These are phyloP conservation scores for Sarocladium strictum DNA, from an alignment of 2,329 filamentous ascomycete species.

Conservation along the genomic window DNA sequence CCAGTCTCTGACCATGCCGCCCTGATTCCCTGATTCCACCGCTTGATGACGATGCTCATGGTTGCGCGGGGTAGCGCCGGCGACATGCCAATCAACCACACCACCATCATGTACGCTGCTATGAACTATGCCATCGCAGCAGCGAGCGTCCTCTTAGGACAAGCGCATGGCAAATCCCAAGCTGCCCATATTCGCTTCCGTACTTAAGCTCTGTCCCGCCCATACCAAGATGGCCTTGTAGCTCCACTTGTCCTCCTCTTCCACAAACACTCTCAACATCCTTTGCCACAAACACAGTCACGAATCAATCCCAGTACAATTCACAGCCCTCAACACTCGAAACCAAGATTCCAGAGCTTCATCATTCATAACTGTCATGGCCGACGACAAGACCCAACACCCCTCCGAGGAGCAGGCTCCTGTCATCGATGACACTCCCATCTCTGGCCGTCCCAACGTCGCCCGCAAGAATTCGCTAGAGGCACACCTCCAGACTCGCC, in stretches of 20 bases:
- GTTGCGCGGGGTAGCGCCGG: slow-evolving; percentile 4
- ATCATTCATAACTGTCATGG: background rate
- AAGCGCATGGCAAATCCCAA: too few species aligned
- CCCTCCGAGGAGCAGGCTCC: background rate
- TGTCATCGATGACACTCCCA: background rate
- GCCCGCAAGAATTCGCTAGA: slow-evolving; percentile 7
- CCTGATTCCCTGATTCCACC: background rate
- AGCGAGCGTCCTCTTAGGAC: too few species aligned
- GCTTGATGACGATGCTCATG: background rate
- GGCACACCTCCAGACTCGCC: slow-evolving; percentile 5
- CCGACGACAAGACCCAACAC: background rate
- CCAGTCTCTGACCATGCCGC: background rate
- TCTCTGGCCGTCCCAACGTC: slow-evolving; percentile 8
- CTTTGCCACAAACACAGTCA: too few species aligned
- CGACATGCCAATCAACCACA: background rate
- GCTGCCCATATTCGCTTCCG: too few species aligned
- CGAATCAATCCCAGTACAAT: too few species aligned
- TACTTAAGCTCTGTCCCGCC: background rate
- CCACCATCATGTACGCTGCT: background rate
- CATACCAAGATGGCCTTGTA: background rate
- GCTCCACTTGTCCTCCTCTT: background rate
- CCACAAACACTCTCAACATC: background rate
- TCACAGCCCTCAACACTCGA: background rate
- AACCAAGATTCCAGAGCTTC: background rate
- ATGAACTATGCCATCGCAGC: too few species aligned